phyloP scores from a whole-genome alignment of 768 basidiomycete species.

The Mrakia blollopis region DNA sequence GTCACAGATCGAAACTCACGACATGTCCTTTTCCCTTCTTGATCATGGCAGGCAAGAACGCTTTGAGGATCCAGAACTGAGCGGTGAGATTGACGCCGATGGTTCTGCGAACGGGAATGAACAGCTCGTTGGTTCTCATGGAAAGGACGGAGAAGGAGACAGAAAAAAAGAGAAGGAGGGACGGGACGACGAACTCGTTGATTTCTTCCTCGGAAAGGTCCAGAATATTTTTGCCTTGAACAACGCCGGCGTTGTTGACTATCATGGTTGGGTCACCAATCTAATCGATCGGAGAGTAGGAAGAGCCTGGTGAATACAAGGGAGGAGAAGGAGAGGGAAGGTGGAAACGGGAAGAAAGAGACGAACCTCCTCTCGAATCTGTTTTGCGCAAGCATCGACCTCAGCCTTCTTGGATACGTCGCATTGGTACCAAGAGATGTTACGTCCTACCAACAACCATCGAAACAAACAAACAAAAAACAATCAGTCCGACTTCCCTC shows the following conservation, averaged over 20 bases:
- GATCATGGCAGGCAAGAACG: constrained; percentile 86
- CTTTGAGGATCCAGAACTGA: constrained; percentile 88
- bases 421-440: constrained; percentile 79
- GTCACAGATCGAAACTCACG: constrained; percentile 52
- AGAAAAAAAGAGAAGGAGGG: neutral
- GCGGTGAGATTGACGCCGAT: constrained; percentile 81
- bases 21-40: constrained; percentile 75
- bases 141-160: neutral
- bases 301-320: neutral
- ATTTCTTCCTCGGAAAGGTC: constrained; percentile 75
- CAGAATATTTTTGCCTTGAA: constrained; percentile 78
- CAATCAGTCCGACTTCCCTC: no score
- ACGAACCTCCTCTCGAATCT: constrained; percentile 66
- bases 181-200: constrained; percentile 54
- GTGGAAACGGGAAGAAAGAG: neutral
- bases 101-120: constrained; percentile 53
- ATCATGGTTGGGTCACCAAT: constrained; percentile 83
- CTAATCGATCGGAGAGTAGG: constrained; percentile 45
- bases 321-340: neutral
- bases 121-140: no score
- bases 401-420: constrained; percentile 86
- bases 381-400: constrained; percentile 68
- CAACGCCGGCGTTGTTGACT: constrained; percentile 92
- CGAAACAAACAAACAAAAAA: no score
- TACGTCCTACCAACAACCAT: no score